Base-by-base conservation (phyloP, 352 stramenopile species). In the Phytopythium oedochilum region DNA sequence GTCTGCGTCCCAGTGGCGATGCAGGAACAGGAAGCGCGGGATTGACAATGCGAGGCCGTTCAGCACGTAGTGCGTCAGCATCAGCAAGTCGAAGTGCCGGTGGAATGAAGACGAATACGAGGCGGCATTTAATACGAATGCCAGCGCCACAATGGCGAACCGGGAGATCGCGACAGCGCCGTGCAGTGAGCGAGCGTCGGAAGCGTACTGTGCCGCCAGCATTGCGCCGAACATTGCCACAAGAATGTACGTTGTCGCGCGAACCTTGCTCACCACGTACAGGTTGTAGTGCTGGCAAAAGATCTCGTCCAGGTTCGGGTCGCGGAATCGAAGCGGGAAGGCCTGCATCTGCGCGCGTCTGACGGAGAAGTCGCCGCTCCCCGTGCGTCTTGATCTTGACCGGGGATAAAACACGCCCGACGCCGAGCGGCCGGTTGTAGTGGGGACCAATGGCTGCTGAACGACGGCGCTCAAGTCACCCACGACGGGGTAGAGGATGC, bases 211-310 rank as follows among this genome's bases (percentile, higher is more conserved):
- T 1, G 72, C 64, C 23, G 75, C 50, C n/a, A 86, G 52, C 62
- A 90, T 62, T 5, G 66, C 54, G 6, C 59, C 53, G 50, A 86
- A 75, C n/a, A 88, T 50, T 38, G 65, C 44, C 18, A 76, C 63
- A 45, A 86, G 53, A 29, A 90, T 76, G 32, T 69, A 61, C 36
- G 71, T 78, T 3, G 77, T 70, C 8, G 74, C 48, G 26, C 73
- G 73, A 53, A 90, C 73, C 65, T 90, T 90, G 31, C 70, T 71
- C 48, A 77, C 61, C 43, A 90, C 79, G 55, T 90, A 90, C 20
- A 86, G 53, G 31, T 81, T 86, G 66, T 82, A 90, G 60, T 90
- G 79, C 50, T 85, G 84, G 58, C 68, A 76, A 44, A 90, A 90
- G 35, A 78, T 70, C 35, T 90, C 79, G 67, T 88, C 79, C 28